Evolutionary conservation across 1,139 yeast species (phyloP).

Genomic region (Nakaseomyces sp.): DNA sequence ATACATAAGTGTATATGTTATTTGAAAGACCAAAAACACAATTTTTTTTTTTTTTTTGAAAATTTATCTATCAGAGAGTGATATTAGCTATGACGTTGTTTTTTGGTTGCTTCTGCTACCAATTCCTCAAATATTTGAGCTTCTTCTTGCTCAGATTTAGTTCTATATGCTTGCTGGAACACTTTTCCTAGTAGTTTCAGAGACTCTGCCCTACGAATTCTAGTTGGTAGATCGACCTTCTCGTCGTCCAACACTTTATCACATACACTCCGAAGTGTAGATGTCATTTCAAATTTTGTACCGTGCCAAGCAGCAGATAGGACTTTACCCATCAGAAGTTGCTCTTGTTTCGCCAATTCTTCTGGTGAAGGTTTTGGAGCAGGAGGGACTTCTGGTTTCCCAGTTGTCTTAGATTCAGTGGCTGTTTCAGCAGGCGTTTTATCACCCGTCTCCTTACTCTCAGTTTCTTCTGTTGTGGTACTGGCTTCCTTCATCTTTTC

Average conservation of each 20-base stretch:
- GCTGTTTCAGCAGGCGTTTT: conserved; percentile 25
- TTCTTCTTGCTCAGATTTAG: conserved; percentile 83
- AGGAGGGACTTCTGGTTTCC: background rate
- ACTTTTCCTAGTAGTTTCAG: conserved; percentile 65
- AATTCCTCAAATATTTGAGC: conserved; percentile 84
- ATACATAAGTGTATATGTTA: too few species aligned
- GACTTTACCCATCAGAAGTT: conserved; percentile 79
- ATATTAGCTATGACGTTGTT: conserved; percentile 37
- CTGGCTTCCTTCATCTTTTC: conserved; percentile 59
- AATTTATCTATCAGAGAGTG: too few species aligned
- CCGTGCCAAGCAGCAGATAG: conserved; percentile 97
- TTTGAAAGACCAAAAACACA: background rate
- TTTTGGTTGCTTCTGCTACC: conserved; percentile 83
- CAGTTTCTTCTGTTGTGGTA: conserved; percentile 29
- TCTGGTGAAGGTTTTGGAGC: conserved; percentile 56
- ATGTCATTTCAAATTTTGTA: conserved; percentile 77
- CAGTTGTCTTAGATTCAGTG: background rate
- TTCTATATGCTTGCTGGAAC: conserved; percentile 56
- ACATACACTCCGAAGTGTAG: conserved; percentile 82
- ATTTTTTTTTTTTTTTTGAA: background rate
- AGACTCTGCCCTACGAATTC: conserved; percentile 74
- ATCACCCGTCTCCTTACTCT: conserved; percentile 41
- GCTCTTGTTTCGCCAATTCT: conserved; percentile 78
- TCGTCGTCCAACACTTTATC: conserved; percentile 65
- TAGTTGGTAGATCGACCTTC: conserved; percentile 43